Conservation (phyloP, 23 red algal species). For the Cyanidioschyzon merolae region DNA sequence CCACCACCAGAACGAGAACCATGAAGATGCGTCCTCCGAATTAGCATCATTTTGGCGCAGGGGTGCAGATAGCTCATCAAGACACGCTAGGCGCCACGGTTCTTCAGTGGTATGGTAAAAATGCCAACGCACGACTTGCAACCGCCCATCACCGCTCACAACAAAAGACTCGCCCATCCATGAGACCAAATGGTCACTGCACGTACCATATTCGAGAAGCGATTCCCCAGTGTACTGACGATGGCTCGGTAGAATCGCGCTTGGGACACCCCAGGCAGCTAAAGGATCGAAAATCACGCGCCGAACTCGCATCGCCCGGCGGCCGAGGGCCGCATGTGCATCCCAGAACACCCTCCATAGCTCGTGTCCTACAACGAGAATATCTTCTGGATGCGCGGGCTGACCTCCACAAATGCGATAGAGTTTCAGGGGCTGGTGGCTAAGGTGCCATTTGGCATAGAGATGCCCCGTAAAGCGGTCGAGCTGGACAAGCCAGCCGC, state of each 20-base stretch:
- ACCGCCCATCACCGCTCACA: background rate
- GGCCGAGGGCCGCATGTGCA: background rate
- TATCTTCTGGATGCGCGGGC: background rate
- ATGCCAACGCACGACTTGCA: background rate
- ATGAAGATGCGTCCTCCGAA: background rate
- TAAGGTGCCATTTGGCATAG: background rate
- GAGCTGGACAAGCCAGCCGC: background rate
- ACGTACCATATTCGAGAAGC: background rate
- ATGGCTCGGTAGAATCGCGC: background rate
- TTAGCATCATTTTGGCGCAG: background rate
- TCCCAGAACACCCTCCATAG: background rate
- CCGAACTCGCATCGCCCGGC: background rate
- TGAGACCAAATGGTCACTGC: background rate
- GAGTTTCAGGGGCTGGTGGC: constrained; percentile 2
- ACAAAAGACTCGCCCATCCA: background rate
- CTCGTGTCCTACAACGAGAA: background rate
- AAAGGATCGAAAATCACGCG: background rate
- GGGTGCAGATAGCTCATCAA: background rate
- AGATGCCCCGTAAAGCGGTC: background rate
- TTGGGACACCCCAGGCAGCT: background rate
- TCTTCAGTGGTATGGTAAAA: background rate
- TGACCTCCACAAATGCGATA: background rate
- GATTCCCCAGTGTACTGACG: background rate
- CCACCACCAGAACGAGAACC: background rate
- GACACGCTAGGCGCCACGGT: background rate